These are phyloP conservation scores for Apiospora koreana DNA, from an alignment of 2,329 filamentous ascomycete species.

Conservation along the genomic window DNA sequence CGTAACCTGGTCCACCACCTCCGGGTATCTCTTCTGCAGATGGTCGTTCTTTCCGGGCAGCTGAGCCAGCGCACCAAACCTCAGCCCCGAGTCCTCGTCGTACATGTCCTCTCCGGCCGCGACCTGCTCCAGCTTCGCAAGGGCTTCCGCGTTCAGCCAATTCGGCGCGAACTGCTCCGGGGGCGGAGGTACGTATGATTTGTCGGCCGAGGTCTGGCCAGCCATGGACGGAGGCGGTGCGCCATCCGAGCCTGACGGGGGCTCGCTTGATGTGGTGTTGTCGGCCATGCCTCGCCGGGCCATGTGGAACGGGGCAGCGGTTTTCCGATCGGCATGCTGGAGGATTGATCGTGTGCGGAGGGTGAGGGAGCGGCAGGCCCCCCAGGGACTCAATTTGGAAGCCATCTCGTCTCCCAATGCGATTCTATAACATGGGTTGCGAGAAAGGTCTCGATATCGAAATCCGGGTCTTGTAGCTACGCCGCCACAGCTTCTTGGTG, in stretches of 20 bases:
- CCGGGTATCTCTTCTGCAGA: conserved; percentile 82
- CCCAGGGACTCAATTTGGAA: conserved; percentile 32
- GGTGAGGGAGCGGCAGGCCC: conserved; percentile 29
- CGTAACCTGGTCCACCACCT: conserved; percentile 82
- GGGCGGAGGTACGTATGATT: conserved; percentile 16
- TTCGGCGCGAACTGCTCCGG: conserved; percentile 30
- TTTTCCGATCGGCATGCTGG: conserved; percentile 12
- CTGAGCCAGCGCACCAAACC: conserved; percentile 69
- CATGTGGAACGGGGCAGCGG: conserved; percentile 18
- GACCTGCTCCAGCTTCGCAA: conserved; percentile 29
- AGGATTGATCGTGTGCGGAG: conserved; percentile 27
- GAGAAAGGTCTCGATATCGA: neutral
- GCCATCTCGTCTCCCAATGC: conserved; percentile 26
- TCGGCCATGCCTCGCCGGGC: conserved; percentile 25
- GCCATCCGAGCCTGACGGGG: conserved; percentile 13
- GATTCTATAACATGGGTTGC: neutral
- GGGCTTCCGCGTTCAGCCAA: conserved; percentile 28
- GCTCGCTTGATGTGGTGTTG: conserved; percentile 20
- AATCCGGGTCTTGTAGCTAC: neutral
- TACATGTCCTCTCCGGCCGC: conserved; percentile 26
- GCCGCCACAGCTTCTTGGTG: neutral
- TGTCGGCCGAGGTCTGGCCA: neutral
- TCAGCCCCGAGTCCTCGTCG: conserved; percentile 59
- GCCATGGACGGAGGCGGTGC: conserved; percentile 15
- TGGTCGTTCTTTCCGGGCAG: conserved; percentile 55